Evolutionary conservation across 2,329 filamentous ascomycete species (phyloP), one percentile per base, ranked within the genome.

Genomic region (Cadophora malorum): DNA sequence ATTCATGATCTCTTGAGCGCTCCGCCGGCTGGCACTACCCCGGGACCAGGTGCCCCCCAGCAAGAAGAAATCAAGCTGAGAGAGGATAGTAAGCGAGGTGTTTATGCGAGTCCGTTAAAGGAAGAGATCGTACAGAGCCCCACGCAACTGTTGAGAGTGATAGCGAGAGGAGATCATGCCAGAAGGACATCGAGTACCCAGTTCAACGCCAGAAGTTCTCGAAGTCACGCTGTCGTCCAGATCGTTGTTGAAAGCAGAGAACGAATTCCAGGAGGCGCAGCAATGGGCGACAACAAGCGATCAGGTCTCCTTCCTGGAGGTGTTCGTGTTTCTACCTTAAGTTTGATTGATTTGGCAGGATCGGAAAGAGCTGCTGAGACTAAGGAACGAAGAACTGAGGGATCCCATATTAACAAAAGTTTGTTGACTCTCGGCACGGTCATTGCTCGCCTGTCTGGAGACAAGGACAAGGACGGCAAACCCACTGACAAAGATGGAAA

Each of bases 111-210:
- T 21, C 96, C 96, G 1, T 81, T 99, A 69, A 98, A 97, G 79
- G 96, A 99, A 80, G 96, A 99, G 79, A 99, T 99, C 74, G 96
- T 99, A 35, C 96, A 99, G 80, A 97, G 94, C 74, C 96, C 96
- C 1, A 98, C 96, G 0, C 96, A 99, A 78, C 85, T 99, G 33
- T 83, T 99, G 53, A 89, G 96, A 73, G 96, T 99, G 31, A 99
- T 99, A 78, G 94, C 96, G 47, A 88, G 95, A 66, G 96, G 96
- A 76, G 96, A 99, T 78, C 90, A 96, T 77, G 93, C 94, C 28
- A 88, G 96, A 75, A 86, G 94, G 75, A 96, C 94, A 1, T 93
- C 93, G 67, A 97, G 94, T 79, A 99, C 96, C 0, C 96, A 99
- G 76, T 99, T 96, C 85, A 99, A 99, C 77, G 88, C 94, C 23